Base-by-base conservation (phyloP, 257 asterid species). In the Plectranthus barbatus region DNA sequence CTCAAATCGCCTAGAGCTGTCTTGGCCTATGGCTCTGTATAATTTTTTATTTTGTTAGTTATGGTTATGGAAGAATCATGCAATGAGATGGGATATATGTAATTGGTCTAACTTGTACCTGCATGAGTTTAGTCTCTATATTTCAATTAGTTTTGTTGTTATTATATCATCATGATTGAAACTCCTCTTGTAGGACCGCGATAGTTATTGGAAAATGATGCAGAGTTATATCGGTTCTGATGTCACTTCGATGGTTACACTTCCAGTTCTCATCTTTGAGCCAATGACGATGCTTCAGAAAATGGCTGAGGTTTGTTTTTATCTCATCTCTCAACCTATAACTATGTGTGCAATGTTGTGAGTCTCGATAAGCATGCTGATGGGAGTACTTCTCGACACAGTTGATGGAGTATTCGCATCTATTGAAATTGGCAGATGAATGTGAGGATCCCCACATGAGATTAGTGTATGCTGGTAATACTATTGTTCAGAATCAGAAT, bases 241-340 rank as follows among this genome's bases (percentile, higher is more conserved):
- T 80, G 66, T 93, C 71, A 93, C 99, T 11, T 93, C 99, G 18
- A 74, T 93, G 99, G 99, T 93, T 75, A 93, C 99, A 7, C 96
- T 93, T 67, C 99, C 99, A 4, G 99, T 93, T 49, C 79, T 83
- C 69, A 93, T 93, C 64, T 93, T 88, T 73, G 99, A 93, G 92
- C 99, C 99, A 13, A 87, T 93, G 96, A 93, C 99, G 26, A 93
- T 90, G 95, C 81, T 90, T 69, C 99, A 93, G 77, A 93, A 93
- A 79, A 83, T 93, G 95, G 96, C 99, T 36, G 99, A 93, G 96
- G 99, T 93, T 66, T 53, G 81, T 71, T 13, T 23, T 34, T 58
- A 11, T 15, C 46, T 18, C 34, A n/a, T 8, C 55, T 19, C 52
- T 46, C 37, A 5, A 3, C 12, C 36, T 21, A 18, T 62, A 47